These are phyloP conservation scores for Arthrobotrys entomopaga DNA, from an alignment of 2,329 filamentous ascomycete genomes.

Conservation along the genomic window DNA sequence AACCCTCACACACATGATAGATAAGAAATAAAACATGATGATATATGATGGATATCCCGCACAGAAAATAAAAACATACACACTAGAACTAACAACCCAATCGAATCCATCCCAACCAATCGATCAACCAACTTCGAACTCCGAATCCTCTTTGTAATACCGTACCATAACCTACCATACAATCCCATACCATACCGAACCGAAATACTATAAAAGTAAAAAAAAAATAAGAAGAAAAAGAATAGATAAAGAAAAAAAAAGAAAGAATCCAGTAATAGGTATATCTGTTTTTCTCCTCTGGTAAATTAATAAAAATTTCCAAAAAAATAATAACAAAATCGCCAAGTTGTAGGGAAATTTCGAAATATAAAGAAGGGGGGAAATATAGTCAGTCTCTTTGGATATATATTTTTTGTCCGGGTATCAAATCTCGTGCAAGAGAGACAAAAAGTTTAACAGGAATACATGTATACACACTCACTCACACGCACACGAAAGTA, in stretches of 20 bases:
- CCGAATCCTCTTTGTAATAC: conserved; percentile 26
- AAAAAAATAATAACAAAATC: background rate
- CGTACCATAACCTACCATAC: no score
- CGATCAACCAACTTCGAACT: conserved; percentile 9
- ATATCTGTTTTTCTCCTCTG: conserved; percentile 8
- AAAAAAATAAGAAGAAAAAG: no score
- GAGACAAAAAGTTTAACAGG: conserved; percentile 5
- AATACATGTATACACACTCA: background rate
- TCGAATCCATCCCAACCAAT: background rate
- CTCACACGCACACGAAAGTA: conserved; percentile 1
- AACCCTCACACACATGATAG: no score
- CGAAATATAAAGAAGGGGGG: no score
- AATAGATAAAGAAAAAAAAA: background rate
- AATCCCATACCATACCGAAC: no score
- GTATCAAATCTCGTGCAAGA: conserved; percentile 29
- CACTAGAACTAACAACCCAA: background rate
- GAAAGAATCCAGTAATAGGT: background rate
- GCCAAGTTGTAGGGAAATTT: no score
- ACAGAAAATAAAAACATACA: background rate
- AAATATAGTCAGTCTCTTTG: no score
- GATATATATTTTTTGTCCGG: background rate
- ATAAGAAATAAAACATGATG: no score
- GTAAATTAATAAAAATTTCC: background rate
- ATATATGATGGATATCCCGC: no score
- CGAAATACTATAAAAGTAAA: no score